These are phyloP conservation scores for Lineolata rhizophorae DNA, from an alignment of 495 filamentous ascomycete genomes.

Conservation along the genomic window DNA sequence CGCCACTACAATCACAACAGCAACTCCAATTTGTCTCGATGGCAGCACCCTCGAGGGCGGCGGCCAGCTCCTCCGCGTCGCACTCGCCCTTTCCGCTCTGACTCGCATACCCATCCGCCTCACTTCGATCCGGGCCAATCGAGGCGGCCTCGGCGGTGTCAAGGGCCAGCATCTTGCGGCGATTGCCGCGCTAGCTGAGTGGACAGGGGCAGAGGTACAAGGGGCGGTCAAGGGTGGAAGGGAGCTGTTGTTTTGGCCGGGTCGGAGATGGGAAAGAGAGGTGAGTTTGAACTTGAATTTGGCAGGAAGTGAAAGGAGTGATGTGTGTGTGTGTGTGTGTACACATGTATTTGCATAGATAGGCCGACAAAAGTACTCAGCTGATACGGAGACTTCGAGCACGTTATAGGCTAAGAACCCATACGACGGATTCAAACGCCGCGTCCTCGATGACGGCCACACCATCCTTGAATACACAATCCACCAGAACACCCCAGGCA, in stretches of 20 bases:
- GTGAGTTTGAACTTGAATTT: slow-evolving; percentile 10
- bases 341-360: too few relatives aligned
- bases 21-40: neutral
- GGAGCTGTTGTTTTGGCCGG: slow-evolving; percentile 17
- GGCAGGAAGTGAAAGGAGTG: too few relatives aligned
- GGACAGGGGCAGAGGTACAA: slow-evolving; percentile 33
- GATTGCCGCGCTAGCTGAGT: slow-evolving; percentile 39
- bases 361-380: too few relatives aligned
- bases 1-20: too few relatives aligned
- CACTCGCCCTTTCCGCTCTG: slow-evolving; percentile 44
- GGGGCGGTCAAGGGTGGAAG: slow-evolving; percentile 25
- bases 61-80: slow-evolving; percentile 59
- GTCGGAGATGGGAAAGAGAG: slow-evolving; percentile 1
- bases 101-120: slow-evolving; percentile 42
- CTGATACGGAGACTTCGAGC: too few relatives aligned
- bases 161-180: slow-evolving; percentile 56
- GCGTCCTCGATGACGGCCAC: too few relatives aligned
- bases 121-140: slow-evolving; percentile 45
- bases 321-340: too few relatives aligned
- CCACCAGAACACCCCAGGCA: slow-evolving; percentile 20
- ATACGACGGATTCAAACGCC: too few relatives aligned
- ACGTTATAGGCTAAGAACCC: too few relatives aligned
- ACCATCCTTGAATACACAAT: too few relatives aligned
- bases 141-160: slow-evolving; percentile 33
- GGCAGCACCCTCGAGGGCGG: slow-evolving; percentile 59